A percentile compares a stretch with the other conserved stretches of the same genome.
phyloP scores from a whole-genome alignment of 2,329 filamentous ascomycete species.

The Colletotrichum sp. region DNA sequence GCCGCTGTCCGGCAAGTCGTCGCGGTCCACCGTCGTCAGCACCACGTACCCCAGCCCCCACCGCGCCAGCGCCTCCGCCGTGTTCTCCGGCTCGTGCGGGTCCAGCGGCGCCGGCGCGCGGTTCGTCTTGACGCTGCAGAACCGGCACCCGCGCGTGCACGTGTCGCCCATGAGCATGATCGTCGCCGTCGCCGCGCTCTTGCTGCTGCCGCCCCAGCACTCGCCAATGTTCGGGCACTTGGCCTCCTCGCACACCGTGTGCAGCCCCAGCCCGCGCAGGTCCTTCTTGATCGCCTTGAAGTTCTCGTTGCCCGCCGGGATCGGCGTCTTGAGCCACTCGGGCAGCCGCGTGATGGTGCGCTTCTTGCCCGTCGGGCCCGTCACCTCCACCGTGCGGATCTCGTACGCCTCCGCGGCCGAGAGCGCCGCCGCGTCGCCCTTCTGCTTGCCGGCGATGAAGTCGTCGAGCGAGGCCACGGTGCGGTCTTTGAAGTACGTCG shows the following conservation, averaged over 20 bases:
- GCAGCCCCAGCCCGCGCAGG: constrained; percentile 84
- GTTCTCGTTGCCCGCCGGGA: constrained; percentile 80
- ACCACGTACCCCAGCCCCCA: constrained; percentile 98
- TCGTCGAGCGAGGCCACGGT: constrained; percentile 62
- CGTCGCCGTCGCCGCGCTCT: constrained; percentile 90
- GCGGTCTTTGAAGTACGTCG: constrained; percentile 66
- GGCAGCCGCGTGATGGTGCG: constrained; percentile 78
- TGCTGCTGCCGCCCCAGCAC: constrained; percentile 93
- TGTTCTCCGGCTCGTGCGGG: constrained; percentile 95
- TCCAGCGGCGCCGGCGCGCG: constrained; percentile 80
- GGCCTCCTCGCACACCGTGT: constrained; percentile 98
- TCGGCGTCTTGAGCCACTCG: constrained; percentile 94
- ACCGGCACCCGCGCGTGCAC: constrained; percentile 93
- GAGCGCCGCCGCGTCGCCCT: constrained; percentile 23
- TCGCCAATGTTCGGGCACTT: constrained; percentile 97
- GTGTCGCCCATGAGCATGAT: constrained; percentile 99
- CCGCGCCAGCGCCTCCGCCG: constrained; percentile 86
- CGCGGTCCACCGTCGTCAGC: constrained; percentile 89
- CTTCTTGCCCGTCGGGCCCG: constrained; percentile 65
- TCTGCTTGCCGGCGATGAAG: constrained; percentile 48
- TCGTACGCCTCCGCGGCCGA: constrained; percentile 61
- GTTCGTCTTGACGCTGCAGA: constrained; percentile 95
- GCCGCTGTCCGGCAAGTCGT: constrained; percentile 89
- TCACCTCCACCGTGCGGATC: constrained; percentile 66
- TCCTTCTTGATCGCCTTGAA: constrained; percentile 97